These are phyloP conservation scores for Mucor irregularis DNA, from an alignment of 371 early-diverging fungal genomes.

Conservation along the genomic window DNA sequence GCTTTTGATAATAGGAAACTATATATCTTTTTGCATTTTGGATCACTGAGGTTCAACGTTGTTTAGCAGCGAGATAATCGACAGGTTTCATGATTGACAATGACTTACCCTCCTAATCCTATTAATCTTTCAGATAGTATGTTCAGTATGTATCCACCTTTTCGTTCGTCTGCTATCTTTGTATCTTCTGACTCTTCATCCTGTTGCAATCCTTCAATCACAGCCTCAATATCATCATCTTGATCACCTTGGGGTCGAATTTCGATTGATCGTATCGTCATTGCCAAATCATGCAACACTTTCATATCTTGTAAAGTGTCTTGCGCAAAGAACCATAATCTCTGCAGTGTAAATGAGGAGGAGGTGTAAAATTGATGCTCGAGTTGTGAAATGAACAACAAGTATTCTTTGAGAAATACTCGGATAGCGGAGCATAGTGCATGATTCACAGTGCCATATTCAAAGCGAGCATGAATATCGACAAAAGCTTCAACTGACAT, in stretches of 20 bases:
- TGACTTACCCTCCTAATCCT: constrained; percentile 67
- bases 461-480: constrained; percentile 69
- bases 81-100: too few species aligned
- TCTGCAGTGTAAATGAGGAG: constrained; percentile 81
- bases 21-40: constrained; percentile 73
- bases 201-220: constrained; percentile 53
- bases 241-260: neutral
- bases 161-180: constrained; percentile 50
- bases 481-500: constrained; percentile 73
- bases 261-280: constrained; percentile 39
- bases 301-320: constrained; percentile 75
- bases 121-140: constrained; percentile 64
- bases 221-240: constrained; percentile 40
- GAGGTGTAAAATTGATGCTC: constrained; percentile 82
- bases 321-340: constrained; percentile 85
- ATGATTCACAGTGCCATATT: constrained; percentile 87
- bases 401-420: constrained; percentile 76
- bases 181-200: constrained; percentile 26
- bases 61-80: too few species aligned
- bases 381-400: constrained; percentile 84
- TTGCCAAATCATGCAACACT: constrained; percentile 64
- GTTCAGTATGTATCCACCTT: constrained; percentile 66
- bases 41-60: constrained; percentile 79
- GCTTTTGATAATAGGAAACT: constrained; percentile 75
- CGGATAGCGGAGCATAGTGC: constrained; percentile 85